Conservation (phyloP, 306 rosid genomes). For the Cicer chorassanicum region DNA sequence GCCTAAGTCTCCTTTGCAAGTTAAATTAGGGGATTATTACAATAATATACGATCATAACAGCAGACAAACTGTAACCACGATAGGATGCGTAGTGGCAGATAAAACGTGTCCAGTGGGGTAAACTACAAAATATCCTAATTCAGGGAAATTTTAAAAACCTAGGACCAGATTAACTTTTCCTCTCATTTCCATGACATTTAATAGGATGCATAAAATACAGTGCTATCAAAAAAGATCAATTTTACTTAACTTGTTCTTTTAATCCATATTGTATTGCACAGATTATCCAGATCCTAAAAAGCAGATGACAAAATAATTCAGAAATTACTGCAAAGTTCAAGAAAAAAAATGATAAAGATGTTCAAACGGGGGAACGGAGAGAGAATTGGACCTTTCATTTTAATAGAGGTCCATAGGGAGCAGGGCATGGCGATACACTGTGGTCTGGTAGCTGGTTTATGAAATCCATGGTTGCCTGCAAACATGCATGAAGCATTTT, state of each 20-base stretch:
- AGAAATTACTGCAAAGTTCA: slow-evolving; percentile 24
- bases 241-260: slow-evolving; percentile 47
- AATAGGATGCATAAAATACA: neutral
- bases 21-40: neutral
- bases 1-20: neutral
- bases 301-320: slow-evolving; percentile 15
- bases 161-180: slow-evolving; percentile 23
- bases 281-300: slow-evolving; percentile 41
- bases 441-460: slow-evolving; percentile 75
- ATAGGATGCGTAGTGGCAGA: neutral
- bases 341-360: slow-evolving; percentile 20
- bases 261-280: slow-evolving; percentile 41
- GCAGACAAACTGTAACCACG: neutral
- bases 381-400: slow-evolving; percentile 58
- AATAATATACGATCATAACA: neutral
- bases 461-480: slow-evolving; percentile 65
- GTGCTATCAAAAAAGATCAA: slow-evolving; percentile 18
- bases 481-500: slow-evolving; percentile 91
- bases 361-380: neutral
- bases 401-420: slow-evolving; percentile 79
- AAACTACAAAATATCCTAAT: slow-evolving; percentile 20
- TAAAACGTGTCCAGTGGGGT: neutral
- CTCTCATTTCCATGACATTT: slow-evolving; percentile 32
- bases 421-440: slow-evolving; percentile 89
- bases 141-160: neutral